Evolutionary conservation across 2,329 filamentous ascomycete species (phyloP), one percentile per base, ranked within the genome.

Genomic region (Rasamsonia emersonii): DNA sequence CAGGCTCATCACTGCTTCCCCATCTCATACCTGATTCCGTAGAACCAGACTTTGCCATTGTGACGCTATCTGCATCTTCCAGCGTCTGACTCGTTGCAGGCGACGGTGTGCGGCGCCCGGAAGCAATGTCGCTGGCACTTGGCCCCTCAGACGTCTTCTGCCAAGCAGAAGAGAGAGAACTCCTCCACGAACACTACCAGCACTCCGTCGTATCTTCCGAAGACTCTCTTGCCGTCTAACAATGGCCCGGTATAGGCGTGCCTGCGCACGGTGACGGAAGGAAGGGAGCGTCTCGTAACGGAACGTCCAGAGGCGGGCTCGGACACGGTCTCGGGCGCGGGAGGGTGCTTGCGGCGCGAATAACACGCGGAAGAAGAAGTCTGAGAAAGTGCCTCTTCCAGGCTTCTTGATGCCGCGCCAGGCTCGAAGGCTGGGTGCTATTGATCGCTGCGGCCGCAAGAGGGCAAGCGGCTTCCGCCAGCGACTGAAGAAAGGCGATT

Each of bases 231-330:
- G 79, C 30, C 74, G 73, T 44, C 70, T 67, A 40, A 88, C 64
- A 35, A 93, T 68, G 41, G 79, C 83, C 27, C 71, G 71, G 53
- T 91, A 93, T 42, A 94, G 76, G 35, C 77, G 75, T 21, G 79
- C 79, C 59, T 93, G 86, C 6, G 84, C 62, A 32, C 71, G 68
- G 52, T 79, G 75, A 49, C 80, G 82, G 47, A 84, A 71, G 30
- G 69, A 64, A 9, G 85, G 83, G 15, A 93, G 59, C 4, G 75
- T 83, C 46, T 86, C 76, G 70, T 85, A 74, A 41, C 77, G 82
- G 55, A 94, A 77, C 43, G 70, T 66, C 46, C 79, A 70, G 33
- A 91, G 66, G 39, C 71, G 74, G 38, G 77, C 73, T 52, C 75
- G 77, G 46, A 78, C 78, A 44, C 70, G 73, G 40, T 73, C 68